Conservation (phyloP, 768 basidiomycete genomes). For the Phylloporus sp. region DNA sequence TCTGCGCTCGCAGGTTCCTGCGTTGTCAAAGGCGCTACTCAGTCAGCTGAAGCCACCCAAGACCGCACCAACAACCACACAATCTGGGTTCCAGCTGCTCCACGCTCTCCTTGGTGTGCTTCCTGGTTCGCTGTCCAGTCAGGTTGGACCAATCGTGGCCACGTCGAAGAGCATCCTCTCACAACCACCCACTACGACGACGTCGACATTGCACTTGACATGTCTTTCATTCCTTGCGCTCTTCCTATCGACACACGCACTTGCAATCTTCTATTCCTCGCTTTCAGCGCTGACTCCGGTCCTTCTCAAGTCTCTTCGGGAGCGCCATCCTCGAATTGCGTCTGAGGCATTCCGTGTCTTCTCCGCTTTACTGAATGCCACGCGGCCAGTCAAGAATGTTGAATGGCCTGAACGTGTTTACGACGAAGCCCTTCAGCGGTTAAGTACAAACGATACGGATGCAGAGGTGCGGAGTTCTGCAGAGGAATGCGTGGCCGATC, state of each 20-base stretch:
- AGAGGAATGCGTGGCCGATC: slow-evolving; percentile 77
- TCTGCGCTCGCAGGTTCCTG: slow-evolving; percentile 71
- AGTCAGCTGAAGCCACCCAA: slow-evolving; percentile 83
- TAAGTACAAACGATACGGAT: slow-evolving; percentile 83
- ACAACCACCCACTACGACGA: slow-evolving; percentile 67
- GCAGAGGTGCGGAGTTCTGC: slow-evolving; percentile 83
- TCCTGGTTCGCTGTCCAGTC: slow-evolving; percentile 74
- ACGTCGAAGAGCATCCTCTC: slow-evolving; percentile 64
- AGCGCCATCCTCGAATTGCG: slow-evolving; percentile 85
- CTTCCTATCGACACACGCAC: slow-evolving; percentile 69
- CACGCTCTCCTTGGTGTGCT: slow-evolving; percentile 73
- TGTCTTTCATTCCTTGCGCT: slow-evolving; percentile 81
- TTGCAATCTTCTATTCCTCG: slow-evolving; percentile 52
- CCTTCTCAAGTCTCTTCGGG: slow-evolving; percentile 68
- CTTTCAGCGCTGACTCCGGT: slow-evolving; percentile 70
- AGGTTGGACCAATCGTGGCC: slow-evolving; percentile 59
- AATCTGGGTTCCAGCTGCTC: slow-evolving; percentile 82
- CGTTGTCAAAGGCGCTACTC: slow-evolving; percentile 75
- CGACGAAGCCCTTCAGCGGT: slow-evolving; percentile 61
- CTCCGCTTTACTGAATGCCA: slow-evolving; percentile 72
- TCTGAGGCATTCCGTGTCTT: slow-evolving; percentile 87
- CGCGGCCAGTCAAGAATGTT: slow-evolving; percentile 61
- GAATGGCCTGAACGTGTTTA: slow-evolving; percentile 77
- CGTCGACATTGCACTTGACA: slow-evolving; percentile 78
- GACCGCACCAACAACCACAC: slow-evolving; percentile 70